phyloP scores from a whole-genome alignment of 495 filamentous ascomycete genomes.

The Aspergillus nanangensis region DNA sequence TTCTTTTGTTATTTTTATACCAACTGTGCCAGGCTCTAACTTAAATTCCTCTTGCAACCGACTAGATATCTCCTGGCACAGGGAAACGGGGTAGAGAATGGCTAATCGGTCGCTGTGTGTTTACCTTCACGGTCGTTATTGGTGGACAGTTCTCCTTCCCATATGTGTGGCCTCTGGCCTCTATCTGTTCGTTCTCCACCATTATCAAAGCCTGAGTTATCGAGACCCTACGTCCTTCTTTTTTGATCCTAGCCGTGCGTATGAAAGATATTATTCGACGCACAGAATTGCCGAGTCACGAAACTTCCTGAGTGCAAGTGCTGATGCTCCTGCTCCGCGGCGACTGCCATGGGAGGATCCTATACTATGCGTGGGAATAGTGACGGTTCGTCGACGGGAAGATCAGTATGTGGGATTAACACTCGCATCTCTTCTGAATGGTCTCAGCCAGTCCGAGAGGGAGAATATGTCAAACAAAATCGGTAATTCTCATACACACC shows the following conservation, averaged over 20 bases:
- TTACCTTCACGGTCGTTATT: too few species aligned
- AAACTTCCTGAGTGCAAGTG: conserved; percentile 19
- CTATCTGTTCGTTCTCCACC: conserved; percentile 18
- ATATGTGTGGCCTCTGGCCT: too few species aligned
- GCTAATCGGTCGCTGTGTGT: too few species aligned
- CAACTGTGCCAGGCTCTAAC: too few species aligned
- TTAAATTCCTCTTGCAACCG: too few species aligned
- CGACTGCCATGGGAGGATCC: neutral
- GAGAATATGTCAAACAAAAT: too few species aligned
- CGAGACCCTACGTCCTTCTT: conserved; percentile 38
- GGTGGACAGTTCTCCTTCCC: too few species aligned
- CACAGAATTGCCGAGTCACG: conserved; percentile 27
- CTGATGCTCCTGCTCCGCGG: neutral
- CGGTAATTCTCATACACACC: too few species aligned
- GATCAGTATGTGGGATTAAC: conserved; percentile 35
- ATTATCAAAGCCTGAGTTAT: conserved; percentile 17
- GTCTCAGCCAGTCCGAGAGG: conserved; percentile 34
- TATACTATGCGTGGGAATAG: conserved; percentile 14
- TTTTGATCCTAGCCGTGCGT: conserved; percentile 29
- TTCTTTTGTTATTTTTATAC: too few species aligned
- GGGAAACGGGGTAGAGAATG: too few species aligned
- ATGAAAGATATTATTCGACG: conserved; percentile 26
- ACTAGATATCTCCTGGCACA: too few species aligned
- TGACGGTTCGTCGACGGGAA: conserved; percentile 10
- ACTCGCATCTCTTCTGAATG: conserved; percentile 42